A percentile compares a stretch with the other conserved stretches of the same genome.
Evolutionary conservation across 1,139 yeast genomes (phyloP).

Genomic region (Suhomyces wounanorum): DNA sequence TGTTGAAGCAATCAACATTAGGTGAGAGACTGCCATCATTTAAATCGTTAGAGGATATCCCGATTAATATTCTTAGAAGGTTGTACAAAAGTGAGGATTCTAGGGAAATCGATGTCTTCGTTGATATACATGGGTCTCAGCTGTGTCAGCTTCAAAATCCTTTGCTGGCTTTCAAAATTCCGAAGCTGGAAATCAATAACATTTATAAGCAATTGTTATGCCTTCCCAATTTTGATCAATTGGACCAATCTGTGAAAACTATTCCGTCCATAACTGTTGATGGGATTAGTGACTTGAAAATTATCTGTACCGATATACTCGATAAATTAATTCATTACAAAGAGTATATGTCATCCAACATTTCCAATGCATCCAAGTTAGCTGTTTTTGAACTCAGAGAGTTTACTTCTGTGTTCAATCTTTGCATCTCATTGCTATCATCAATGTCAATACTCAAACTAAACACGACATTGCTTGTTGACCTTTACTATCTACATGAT

Average conservation of each 20-base stretch:
- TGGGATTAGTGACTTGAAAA: conserved; percentile 11
- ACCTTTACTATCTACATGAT: conserved; percentile 38
- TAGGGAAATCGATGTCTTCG: neutral
- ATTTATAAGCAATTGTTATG: conserved; percentile 1
- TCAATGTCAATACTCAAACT: conserved; percentile 25
- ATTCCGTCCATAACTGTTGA: conserved; percentile 15
- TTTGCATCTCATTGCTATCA: conserved; percentile 30
- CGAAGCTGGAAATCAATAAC: neutral
- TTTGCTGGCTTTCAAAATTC: neutral
- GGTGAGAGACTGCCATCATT: neutral
- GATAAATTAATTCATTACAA: conserved; percentile 23
- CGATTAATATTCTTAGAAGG: neutral
- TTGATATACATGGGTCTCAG: neutral
- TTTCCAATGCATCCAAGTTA: neutral
- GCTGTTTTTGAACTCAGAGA: conserved; percentile 24
- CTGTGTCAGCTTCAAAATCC: neutral
- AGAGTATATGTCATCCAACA: conserved; percentile 16
- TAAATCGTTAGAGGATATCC: neutral
- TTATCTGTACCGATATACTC: conserved; percentile 14
- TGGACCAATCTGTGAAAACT: conserved; percentile 12
- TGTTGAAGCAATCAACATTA: neutral
- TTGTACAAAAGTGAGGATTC: neutral
- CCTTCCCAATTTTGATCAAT: conserved; percentile 4
- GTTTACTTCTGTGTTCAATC: conserved; percentile 21
- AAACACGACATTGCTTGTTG: conserved; percentile 24